A percentile compares a stretch with the other conserved stretches of the same genome.
Conservation (phyloP, 345 rosid genomes). For the Hibiscus mutabilis region DNA sequence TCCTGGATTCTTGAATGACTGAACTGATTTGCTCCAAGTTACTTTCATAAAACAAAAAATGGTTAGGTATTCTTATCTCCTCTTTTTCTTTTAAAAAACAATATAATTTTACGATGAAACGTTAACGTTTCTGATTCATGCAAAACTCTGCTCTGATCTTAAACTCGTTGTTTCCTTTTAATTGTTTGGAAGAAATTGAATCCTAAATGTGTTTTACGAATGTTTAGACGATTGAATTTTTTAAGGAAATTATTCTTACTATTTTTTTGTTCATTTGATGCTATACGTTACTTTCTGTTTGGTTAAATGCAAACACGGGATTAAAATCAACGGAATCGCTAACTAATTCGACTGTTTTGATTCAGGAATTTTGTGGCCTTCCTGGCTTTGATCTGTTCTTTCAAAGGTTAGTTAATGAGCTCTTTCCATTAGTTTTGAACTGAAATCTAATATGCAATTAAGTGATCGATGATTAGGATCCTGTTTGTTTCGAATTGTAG, state of each 20-base stretch:
- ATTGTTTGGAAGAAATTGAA: not conserved
- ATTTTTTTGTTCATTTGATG: no score
- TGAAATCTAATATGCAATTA: no score
- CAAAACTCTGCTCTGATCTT: not conserved
- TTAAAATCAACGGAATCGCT: no score
- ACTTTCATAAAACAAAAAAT: not conserved
- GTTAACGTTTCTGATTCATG: not conserved
- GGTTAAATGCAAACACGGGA: no score
- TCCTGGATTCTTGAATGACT: not conserved
- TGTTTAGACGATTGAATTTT: not conserved
- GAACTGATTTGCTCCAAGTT: not conserved
- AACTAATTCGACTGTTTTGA: no score
- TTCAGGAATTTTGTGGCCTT: no score
- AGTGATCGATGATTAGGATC: not conserved
- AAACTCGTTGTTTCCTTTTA: not conserved
- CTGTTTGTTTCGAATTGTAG: constrained; percentile 5
- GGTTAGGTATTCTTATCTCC: not conserved
- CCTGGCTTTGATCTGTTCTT: no score
- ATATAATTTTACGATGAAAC: not conserved
- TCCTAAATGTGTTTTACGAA: not conserved
- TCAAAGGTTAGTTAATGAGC: no score
- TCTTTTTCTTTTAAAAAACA: not conserved
- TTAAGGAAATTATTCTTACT: no score
- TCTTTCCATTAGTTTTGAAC: no score
- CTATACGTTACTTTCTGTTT: no score